A percentile compares a stretch with the other conserved stretches of the same genome.
Evolutionary conservation across 371 early-diverging fungal genomes (phyloP).

Genomic region (Apophysomyces ossiformis): DNA sequence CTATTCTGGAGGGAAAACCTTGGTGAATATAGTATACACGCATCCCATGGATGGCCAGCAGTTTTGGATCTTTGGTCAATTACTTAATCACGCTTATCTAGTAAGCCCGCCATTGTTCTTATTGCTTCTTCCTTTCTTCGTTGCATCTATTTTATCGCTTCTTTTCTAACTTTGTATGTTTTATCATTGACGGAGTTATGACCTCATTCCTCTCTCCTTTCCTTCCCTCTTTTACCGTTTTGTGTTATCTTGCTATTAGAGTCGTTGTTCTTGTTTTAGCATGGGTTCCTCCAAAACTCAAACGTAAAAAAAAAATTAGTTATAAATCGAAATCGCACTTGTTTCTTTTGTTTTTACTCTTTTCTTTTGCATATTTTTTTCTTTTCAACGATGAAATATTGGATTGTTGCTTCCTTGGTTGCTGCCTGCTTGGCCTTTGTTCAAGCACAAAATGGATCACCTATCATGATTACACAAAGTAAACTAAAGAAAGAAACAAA

Average conservation of each 20-base stretch:
- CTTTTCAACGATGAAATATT: neutral
- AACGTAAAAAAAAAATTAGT: neutral
- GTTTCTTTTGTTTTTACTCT: neutral
- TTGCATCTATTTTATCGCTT: neutral
- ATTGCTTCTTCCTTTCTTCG: neutral
- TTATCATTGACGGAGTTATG: conserved; percentile 1
- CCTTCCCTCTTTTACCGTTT: too few relatives aligned
- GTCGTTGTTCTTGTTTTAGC: neutral
- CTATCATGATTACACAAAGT: neutral
- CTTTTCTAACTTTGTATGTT: neutral
- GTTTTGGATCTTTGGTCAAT: conserved; percentile 21
- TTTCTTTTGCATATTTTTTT: neutral
- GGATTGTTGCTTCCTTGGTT: neutral
- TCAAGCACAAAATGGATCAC: neutral
- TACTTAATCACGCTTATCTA: neutral
- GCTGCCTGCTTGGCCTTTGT: neutral
- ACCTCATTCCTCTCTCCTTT: neutral
- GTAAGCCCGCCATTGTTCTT: neutral
- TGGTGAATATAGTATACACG: conserved; percentile 22
- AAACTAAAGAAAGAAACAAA: neutral
- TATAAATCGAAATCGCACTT: neutral
- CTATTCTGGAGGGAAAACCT: conserved; percentile 16
- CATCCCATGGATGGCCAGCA: conserved; percentile 25
- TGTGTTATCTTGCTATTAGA: too few relatives aligned
- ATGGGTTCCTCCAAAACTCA: neutral